A percentile compares a stretch with the other conserved stretches of the same genome.
Evolutionary conservation across 345 rosid genomes (phyloP).

Genomic region (Gossypium thurberi): DNA sequence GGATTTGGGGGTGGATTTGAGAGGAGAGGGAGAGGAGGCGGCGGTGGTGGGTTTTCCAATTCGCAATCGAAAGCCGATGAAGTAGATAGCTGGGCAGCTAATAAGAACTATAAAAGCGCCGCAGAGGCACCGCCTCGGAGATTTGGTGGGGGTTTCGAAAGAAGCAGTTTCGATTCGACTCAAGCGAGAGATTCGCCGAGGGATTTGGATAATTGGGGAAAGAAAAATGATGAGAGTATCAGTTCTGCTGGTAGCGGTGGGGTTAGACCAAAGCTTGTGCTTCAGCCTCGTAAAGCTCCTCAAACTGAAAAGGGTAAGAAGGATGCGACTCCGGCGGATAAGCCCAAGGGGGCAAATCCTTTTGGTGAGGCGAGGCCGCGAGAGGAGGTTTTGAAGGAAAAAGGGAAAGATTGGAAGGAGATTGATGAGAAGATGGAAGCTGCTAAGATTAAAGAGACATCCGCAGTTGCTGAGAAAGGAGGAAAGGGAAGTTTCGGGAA

Average conservation of each 20-base stretch:
- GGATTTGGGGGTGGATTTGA: slow-evolving; percentile 33
- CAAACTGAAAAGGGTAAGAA: slow-evolving; percentile 25
- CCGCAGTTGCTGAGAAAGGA: slow-evolving; percentile 30
- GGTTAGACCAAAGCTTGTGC: slow-evolving; percentile 57
- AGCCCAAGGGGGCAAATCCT: slow-evolving; percentile 60
- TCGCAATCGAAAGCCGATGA: slow-evolving; percentile 91
- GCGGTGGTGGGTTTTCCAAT: slow-evolving; percentile 48
- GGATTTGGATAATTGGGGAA: slow-evolving; percentile 73
- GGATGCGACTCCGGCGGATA: slow-evolving; percentile 24
- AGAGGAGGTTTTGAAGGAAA: slow-evolving; percentile 89
- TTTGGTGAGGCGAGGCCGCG: slow-evolving; percentile 95
- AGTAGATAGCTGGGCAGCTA: slow-evolving; percentile 67
- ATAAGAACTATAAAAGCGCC: slow-evolving; percentile 28
- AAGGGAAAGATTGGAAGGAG: slow-evolving; percentile 89
- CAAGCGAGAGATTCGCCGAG: slow-evolving; percentile 42
- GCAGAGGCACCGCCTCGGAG: slow-evolving; percentile 28
- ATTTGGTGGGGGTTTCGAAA: slow-evolving; percentile 45
- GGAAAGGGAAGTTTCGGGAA: slow-evolving; percentile 39
- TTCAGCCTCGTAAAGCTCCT: slow-evolving; percentile 72
- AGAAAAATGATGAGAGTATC: slow-evolving; percentile 51
- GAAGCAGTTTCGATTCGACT: slow-evolving; percentile 62
- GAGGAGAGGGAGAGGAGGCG: slow-evolving; percentile 53
- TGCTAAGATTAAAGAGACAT: slow-evolving; percentile 36
- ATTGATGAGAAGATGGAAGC: slow-evolving; percentile 81
- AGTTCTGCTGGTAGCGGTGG: slow-evolving; percentile 18